These are phyloP conservation scores for Heracleum sosnowskyi DNA, from an alignment of 129 eudicot species.

Conservation along the genomic window DNA sequence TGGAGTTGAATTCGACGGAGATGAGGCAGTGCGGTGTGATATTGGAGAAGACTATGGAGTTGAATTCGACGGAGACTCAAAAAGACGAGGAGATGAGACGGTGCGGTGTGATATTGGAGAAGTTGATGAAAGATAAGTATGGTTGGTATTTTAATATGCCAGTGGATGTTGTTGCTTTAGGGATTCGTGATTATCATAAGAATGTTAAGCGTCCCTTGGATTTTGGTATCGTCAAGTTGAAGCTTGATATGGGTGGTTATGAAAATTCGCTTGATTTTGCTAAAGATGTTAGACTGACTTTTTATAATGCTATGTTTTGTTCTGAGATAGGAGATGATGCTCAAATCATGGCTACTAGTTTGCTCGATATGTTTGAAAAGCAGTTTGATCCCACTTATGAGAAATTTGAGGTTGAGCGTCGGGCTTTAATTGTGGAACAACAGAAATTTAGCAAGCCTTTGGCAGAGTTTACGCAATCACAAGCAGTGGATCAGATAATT, in stretches of 20 bases:
- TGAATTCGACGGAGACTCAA: no score
- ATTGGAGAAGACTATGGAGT: neutral
- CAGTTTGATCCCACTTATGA: neutral
- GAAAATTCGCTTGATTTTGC: constrained; percentile 32
- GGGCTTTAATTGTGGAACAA: neutral
- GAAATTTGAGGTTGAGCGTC: constrained; percentile 4
- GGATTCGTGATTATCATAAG: constrained; percentile 38
- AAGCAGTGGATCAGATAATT: no score
- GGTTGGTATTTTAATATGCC: constrained; percentile 51
- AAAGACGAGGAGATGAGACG: neutral
- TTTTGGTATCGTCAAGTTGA: constrained; percentile 43
- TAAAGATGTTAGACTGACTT: constrained; percentile 39
- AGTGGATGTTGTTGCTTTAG: constrained; percentile 31
- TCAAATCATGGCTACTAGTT: constrained; percentile 7
- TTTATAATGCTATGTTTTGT: constrained; percentile 41
- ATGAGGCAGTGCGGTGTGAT: no score
- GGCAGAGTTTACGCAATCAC: neutral
- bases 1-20: no score
- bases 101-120: constrained; percentile 6
- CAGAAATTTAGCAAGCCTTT: neutral
- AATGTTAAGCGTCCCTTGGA: constrained; percentile 45
- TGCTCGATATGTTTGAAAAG: constrained; percentile 1
- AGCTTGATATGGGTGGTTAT: constrained; percentile 29
- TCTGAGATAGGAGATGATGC: constrained; percentile 39
- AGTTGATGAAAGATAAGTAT: constrained; percentile 38